A percentile compares a stretch with the other conserved stretches of the same genome.
Evolutionary conservation across 495 filamentous ascomycete genomes (phyloP).

Genomic region (Penicillium parvum): DNA sequence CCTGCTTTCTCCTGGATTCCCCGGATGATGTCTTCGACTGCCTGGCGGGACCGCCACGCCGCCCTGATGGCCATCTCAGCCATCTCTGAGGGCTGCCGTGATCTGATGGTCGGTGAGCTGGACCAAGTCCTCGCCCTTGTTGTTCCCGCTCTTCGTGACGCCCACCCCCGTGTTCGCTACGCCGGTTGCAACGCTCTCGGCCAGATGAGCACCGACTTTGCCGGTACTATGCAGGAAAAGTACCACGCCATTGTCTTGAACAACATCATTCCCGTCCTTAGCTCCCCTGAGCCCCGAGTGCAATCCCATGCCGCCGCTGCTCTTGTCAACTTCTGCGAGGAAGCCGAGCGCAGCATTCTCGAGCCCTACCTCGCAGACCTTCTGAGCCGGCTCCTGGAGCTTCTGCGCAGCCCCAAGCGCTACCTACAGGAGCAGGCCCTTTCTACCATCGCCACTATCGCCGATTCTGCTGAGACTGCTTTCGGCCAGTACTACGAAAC

Average conservation of each 20-base stretch:
- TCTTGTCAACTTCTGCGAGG: conserved; percentile 98
- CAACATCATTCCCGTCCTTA: conserved; percentile 88
- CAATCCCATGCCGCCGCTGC: conserved; percentile 96
- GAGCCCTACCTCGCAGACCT: conserved; percentile 93
- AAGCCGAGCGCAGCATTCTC: conserved; percentile 87
- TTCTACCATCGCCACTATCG: conserved; percentile 97
- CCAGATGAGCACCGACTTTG: conserved; percentile 99
- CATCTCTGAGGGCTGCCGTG: conserved; percentile 95
- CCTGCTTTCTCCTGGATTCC: conserved; percentile 98
- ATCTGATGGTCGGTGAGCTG: conserved; percentile 91
- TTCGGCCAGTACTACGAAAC: conserved; percentile 95
- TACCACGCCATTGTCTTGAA: conserved; percentile 81
- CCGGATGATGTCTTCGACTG: conserved; percentile 90
- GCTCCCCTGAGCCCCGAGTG: conserved; percentile 86
- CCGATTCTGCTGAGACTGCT: conserved; percentile 91
- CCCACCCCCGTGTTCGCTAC: conserved; percentile 93
- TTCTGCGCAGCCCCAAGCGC: conserved; percentile 84
- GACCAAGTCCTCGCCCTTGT: conserved; percentile 92
- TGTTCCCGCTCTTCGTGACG: conserved; percentile 84
- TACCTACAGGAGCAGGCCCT: conserved; percentile 98
- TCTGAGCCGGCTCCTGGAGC: conserved; percentile 71
- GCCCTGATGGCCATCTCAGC: conserved; percentile 99
- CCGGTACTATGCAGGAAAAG: conserved; percentile 96
- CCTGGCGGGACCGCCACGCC: conserved; percentile 94
- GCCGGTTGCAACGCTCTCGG: conserved; percentile 98